A percentile compares a stretch with the other conserved stretches of the same genome.
These are phyloP conservation scores for Malbranchea zuffiana DNA, from an alignment of 2,329 filamentous ascomycete genomes.

Conservation along the genomic window DNA sequence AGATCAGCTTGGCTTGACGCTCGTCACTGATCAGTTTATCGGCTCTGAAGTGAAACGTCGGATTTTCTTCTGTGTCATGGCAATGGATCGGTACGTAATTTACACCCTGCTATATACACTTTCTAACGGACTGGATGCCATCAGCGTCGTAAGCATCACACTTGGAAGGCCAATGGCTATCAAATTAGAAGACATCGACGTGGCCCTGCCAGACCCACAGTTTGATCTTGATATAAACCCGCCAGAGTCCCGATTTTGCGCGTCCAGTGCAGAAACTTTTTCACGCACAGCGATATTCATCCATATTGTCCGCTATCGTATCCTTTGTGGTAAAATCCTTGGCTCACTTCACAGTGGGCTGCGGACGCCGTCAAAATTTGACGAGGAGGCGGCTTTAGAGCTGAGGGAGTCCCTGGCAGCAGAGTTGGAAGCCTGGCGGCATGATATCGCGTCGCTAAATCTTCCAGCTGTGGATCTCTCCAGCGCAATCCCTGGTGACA, in stretches of 20 bases:
- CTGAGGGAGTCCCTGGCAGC: slow-evolving; percentile 10
- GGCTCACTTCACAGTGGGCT: slow-evolving; percentile 23
- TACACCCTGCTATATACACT: not conserved
- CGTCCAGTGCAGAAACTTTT: slow-evolving; percentile 10
- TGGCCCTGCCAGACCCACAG: slow-evolving; percentile 25
- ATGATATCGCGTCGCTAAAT: slow-evolving; percentile 11
- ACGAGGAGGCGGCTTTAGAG: slow-evolving; percentile 7
- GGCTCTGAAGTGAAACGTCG: slow-evolving; percentile 26
- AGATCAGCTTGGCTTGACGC: slow-evolving; percentile 6
- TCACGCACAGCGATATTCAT: slow-evolving; percentile 26
- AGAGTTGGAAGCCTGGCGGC: slow-evolving; percentile 20
- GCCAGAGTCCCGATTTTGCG: slow-evolving; percentile 10
- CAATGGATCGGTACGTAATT: slow-evolving; percentile 28
- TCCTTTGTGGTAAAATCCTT: slow-evolving; percentile 33
- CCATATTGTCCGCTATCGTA: slow-evolving; percentile 32
- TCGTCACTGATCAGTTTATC: slow-evolving; percentile 8
- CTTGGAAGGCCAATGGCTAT: slow-evolving; percentile 35
- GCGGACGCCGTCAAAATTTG: slow-evolving; percentile 2
- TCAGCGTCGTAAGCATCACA: slow-evolving; percentile 22
- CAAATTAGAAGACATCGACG: slow-evolving; percentile 34
- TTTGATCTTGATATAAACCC: slow-evolving; percentile 13
- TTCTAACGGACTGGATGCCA: not conserved
- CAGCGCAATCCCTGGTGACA: slow-evolving; percentile 16
- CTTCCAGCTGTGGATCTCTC: slow-evolving; percentile 13
- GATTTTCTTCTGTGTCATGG: slow-evolving; percentile 37